Percentiles rank a stretch among this genome's conserved stretches.
Conservation (phyloP, 202 grass and related monocot genomes). For the Panicum virgatum region DNA sequence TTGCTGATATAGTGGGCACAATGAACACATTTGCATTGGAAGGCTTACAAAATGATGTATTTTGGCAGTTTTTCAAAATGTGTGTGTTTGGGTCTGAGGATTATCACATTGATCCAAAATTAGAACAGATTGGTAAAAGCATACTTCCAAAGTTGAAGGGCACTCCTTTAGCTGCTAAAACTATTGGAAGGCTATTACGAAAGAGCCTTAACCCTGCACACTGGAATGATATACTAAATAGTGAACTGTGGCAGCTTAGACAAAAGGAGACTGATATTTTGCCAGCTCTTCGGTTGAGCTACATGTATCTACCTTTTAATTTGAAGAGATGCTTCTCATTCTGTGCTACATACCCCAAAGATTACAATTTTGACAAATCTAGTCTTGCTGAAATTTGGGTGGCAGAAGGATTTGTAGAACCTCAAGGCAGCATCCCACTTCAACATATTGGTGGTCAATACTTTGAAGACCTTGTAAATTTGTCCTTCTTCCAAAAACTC, state of each 20-base stretch:
- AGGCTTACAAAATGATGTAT: background rate
- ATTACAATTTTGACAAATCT: background rate
- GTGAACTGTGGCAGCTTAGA: slow-evolving; percentile 22
- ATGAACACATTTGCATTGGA: background rate
- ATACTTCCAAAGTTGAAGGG: slow-evolving; percentile 23
- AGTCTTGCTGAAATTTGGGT: background rate
- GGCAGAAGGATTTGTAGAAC: background rate
- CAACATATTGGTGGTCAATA: background rate
- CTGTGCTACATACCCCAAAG: slow-evolving; percentile 39
- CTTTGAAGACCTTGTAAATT: background rate
- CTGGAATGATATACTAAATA: background rate
- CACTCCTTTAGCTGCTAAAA: slow-evolving; percentile 34
- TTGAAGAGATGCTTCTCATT: slow-evolving; percentile 21
- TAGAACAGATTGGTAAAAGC: slow-evolving; percentile 6
- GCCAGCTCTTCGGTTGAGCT: slow-evolving; percentile 39
- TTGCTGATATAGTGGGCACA: background rate
- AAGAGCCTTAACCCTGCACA: background rate
- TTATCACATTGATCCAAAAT: background rate
- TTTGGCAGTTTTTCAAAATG: background rate
- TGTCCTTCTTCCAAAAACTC: background rate
- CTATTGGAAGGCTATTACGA: slow-evolving; percentile 3
- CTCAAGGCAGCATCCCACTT: background rate
- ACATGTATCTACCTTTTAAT: slow-evolving; percentile 38
- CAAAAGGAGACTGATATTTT: background rate
- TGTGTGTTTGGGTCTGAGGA: background rate